phyloP scores from a whole-genome alignment of 2,329 filamentous ascomycete genomes.

The Fusarium tuaranense region DNA sequence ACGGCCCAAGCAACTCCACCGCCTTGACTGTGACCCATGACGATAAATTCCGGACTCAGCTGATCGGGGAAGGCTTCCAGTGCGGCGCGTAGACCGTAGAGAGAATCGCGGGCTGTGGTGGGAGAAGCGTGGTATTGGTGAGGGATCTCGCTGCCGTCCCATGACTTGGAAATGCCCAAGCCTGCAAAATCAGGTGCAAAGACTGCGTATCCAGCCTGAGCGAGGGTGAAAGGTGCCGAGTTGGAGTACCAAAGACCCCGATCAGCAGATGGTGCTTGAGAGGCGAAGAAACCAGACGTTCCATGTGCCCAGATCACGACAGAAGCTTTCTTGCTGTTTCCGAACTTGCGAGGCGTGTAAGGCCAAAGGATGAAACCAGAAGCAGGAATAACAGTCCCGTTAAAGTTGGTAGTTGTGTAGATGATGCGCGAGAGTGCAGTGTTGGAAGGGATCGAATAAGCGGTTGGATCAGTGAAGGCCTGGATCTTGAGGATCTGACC shows the following conservation, averaged over 20 bases:
- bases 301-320: conserved; percentile 59
- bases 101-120: conserved; percentile 56
- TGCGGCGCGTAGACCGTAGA: conserved; percentile 57
- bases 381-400: conserved; percentile 58
- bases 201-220: conserved; percentile 57
- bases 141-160: conserved; percentile 49
- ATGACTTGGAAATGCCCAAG: conserved; percentile 52
- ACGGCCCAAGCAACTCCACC: conserved; percentile 56
- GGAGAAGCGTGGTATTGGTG: conserved; percentile 56
- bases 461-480: conserved; percentile 49
- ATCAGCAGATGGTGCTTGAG: conserved; percentile 55
- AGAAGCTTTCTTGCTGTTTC: not conserved
- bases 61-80: conserved; percentile 53
- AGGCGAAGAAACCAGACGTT: conserved; percentile 54
- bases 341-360: conserved; percentile 38
- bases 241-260: conserved; percentile 56
- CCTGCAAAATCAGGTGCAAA: conserved; percentile 59
- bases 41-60: conserved; percentile 53
- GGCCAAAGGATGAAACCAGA: conserved; percentile 65
- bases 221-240: conserved; percentile 53
- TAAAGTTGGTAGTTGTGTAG: conserved; percentile 59
- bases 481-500: conserved; percentile 57
- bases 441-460: conserved; percentile 55
- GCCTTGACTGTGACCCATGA: conserved; percentile 61
- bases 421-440: conserved; percentile 60